Base-by-base conservation (phyloP, 2,329 filamentous ascomycete species). In the Colletotrichum sp. region DNA sequence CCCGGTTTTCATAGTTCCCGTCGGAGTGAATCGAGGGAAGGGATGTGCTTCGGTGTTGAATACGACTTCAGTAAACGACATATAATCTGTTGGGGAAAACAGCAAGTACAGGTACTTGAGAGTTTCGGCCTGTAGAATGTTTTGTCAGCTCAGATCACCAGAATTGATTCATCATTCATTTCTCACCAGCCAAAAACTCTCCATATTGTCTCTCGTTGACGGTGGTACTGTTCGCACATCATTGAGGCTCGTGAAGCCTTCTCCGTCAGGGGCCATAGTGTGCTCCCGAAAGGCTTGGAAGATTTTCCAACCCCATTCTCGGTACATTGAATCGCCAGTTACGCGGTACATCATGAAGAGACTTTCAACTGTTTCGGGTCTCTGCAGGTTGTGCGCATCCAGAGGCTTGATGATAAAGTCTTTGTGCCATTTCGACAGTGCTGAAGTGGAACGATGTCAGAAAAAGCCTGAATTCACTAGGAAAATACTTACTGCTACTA, bases 61-160 rank as follows among this genome's bases (percentile, higher is more conserved):
- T 39, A 99, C 96, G 36, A 98, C 89, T 80, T 96, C 91, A 79
- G 96, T 94, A 32, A 99, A 89, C 2, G 96, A 95, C 55, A 98
- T 88, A 34, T 98, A 85, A 76, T 98, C 95, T 18, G 32, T 55
- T 3, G 68, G 68, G 3, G 95, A 96, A 86, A 99, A 99, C 39
- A 99, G 89, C 57, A 99, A 91, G 84, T 98, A 99, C 83, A 99
- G 94, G 84, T 99, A 99, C 86, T 99, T 99, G 64, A 99, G 89
- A 32, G 97, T 99, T 87, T 99, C 97, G 59, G 97, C 96, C 64
- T 71, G 39, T 43, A n/a, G 24, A n/a, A 30, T 16, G 13, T 60
- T 60, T 74, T 10, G 8, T 66, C 21, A 71, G 60, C 10, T 26
- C 7, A 2, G 21, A 7, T 2, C 26, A 28, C 8, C 5, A 9